Percentiles rank a stretch among this genome's conserved stretches.
Evolutionary conservation across 2,329 filamentous ascomycete genomes (phyloP).

Genomic region (Alternaria postmessia): DNA sequence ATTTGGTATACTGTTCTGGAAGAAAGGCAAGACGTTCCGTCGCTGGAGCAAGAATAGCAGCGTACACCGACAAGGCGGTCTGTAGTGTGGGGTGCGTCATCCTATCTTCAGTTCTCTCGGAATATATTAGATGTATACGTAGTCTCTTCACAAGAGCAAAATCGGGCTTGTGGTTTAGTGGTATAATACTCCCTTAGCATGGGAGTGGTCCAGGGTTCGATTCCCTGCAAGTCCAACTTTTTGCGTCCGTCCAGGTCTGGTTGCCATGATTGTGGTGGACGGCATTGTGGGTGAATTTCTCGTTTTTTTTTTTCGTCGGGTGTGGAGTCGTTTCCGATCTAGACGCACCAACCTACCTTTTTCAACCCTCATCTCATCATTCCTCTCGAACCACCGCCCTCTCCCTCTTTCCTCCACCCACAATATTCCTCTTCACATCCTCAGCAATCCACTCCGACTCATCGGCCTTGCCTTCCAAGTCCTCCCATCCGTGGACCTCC

Average conservation of each 20-base stretch:
- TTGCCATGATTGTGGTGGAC: not conserved
- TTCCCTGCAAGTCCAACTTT: not conserved
- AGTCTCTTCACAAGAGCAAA: not conserved
- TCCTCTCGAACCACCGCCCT: not conserved
- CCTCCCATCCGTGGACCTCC: constrained; percentile 35
- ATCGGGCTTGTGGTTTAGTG: constrained; percentile 31
- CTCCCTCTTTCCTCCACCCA: not conserved
- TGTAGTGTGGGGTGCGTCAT: not conserved
- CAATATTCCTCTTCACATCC: constrained; percentile 10
- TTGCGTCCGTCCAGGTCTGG: not conserved
- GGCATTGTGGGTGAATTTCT: no score
- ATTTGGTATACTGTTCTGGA: constrained; percentile 65
- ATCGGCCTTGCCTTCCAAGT: constrained; percentile 31
- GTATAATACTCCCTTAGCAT: constrained; percentile 34
- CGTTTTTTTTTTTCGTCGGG: no score
- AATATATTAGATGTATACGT: rapidly evolving
- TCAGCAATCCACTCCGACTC: constrained; percentile 41
- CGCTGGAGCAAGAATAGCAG: constrained; percentile 63
- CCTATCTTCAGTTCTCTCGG: not conserved
- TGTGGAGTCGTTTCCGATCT: no score
- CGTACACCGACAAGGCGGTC: constrained; percentile 54
- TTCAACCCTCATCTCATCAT: not conserved
- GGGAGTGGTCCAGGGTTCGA: constrained; percentile 24
- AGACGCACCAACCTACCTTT: not conserved
- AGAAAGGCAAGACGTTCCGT: constrained; percentile 66